Evolutionary conservation across 495 filamentous ascomycete genomes (phyloP), one percentile per base, ranked within the genome.

Genomic region (Aspergillus incahuasiensis): DNA sequence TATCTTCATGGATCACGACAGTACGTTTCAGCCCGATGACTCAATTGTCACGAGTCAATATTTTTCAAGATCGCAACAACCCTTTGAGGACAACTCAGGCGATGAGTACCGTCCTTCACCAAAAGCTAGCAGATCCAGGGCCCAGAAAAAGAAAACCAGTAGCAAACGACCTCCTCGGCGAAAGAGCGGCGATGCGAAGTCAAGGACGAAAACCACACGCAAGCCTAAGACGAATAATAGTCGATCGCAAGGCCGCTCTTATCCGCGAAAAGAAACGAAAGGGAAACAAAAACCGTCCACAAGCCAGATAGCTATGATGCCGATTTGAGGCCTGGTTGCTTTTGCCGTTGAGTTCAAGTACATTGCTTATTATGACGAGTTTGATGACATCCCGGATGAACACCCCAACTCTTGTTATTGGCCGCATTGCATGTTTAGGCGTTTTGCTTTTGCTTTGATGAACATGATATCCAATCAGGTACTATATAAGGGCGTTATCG

Each of bases 221-320:
- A 71, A 63, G 43, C 38, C 61, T 21, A 71, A 67, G 35, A 45
- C 67, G 1, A 57, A 55, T 22, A 60, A 54, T 20, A 62, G 60
- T 51, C 68, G 69, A 16, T 38, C 66, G 5, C 42, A 66, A 5
- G 59, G 63, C 45, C 62, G 64, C 42, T 57, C 66, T 0, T 63
- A 65, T 42, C 47, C 69, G 12, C 67, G 66, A 41, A 74, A 67
- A 56, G 58, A 40, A 5, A 28, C 67, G 6, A 70, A 63, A 43
- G 24, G 64, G 20, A 76, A 71, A 56, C 48, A 65, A 24, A 76
- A 73, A 52, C 48, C 66, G 16, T 43, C 74, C 12, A 63, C 65
- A 47, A 64, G 71, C 25, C 65, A 66, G 38, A 78, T 78, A 63
- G 71, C 63, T 51, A 76, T 76, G 71, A 78, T 78, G 75, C 75